Evolutionary conservation across 495 filamentous ascomycete genomes (phyloP).

Genomic region (Beverwykella pulmonaria): DNA sequence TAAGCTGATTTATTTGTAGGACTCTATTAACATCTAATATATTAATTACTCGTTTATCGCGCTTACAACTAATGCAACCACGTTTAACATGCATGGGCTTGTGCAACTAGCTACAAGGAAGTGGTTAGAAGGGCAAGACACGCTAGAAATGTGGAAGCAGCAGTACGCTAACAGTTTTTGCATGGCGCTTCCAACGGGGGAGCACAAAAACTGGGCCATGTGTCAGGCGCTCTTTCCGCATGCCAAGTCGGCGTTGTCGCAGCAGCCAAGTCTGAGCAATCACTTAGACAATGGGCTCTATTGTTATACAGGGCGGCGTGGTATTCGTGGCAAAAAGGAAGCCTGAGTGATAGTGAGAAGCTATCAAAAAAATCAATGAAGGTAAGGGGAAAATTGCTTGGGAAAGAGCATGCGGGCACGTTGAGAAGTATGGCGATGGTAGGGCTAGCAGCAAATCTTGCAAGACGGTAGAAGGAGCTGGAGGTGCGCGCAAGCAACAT

Average conservation of each 20-base stretch:
- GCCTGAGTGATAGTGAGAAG: constrained; percentile 8
- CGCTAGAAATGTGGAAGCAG: constrained; percentile 48
- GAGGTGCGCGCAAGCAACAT: background rate
- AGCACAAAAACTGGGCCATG: constrained; percentile 37
- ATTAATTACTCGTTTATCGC: constrained; percentile 35
- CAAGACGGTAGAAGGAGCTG: constrained; percentile 13
- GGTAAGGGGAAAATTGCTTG: constrained; percentile 16
- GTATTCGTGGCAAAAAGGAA: constrained; percentile 14
- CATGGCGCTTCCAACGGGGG: constrained; percentile 46
- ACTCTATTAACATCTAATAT: no score
- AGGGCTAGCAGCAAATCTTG: constrained; percentile 4
- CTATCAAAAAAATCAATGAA: constrained; percentile 4
- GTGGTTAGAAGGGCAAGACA: constrained; percentile 48
- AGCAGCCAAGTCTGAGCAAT: constrained; percentile 15
- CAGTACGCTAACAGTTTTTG: constrained; percentile 47
- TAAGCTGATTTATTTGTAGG: no score
- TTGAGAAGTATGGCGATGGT: constrained; percentile 18
- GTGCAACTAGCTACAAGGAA: constrained; percentile 52
- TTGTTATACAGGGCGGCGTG: constrained; percentile 27
- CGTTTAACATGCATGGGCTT: constrained; percentile 54
- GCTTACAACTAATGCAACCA: constrained; percentile 16
- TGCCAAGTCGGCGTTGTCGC: constrained; percentile 26
- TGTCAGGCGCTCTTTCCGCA: constrained; percentile 43
- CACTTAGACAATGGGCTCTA: constrained; percentile 35
- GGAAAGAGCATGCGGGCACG: constrained; percentile 22